Percentiles rank a stretch among this genome's conserved stretches.
Conservation (phyloP, 169 alveolate genomes). For the Babesia ovis region DNA sequence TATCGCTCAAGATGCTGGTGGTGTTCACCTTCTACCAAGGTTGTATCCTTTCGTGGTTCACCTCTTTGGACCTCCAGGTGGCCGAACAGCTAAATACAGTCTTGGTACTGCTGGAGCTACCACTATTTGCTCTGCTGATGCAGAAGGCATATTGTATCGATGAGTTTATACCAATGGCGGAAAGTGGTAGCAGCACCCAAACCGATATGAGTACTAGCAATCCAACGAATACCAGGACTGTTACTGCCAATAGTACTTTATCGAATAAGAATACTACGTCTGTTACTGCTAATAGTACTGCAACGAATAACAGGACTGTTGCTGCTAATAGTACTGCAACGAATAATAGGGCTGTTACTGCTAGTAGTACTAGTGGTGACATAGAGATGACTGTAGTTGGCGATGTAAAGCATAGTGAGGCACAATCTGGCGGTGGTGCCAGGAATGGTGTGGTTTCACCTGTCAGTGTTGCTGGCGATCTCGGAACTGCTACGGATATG, state of each 20-base stretch:
- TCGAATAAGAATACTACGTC: no score
- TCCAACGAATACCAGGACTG: not conserved
- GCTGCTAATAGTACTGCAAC: no score
- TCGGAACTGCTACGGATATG: no score
- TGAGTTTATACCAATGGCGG: constrained; percentile 28
- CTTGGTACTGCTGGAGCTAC: constrained; percentile 55
- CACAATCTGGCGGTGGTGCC: no score
- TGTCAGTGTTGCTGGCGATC: not conserved
- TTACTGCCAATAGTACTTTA: no score
- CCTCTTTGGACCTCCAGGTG: constrained; percentile 1
- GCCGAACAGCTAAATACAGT: constrained; percentile 37
- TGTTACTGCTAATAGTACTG: not conserved
- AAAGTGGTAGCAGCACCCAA: not conserved
- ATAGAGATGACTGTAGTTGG: no score
- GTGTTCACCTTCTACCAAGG: constrained; percentile 65
- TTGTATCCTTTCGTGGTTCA: constrained; percentile 40
- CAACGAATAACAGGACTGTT: not conserved
- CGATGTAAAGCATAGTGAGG: no score
- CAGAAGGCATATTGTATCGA: constrained; percentile 41
- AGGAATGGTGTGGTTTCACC: not conserved
- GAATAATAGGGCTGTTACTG: no score
- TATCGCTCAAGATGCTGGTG: constrained; percentile 58
- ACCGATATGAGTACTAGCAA: not conserved
- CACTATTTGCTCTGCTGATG: constrained; percentile 46
- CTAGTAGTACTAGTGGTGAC: not conserved